Evolutionary conservation across 1,284 basidiomycete species (phyloP), one percentile per base, ranked within the genome.

Genomic region (Sanghuangporus sanghuang): DNA sequence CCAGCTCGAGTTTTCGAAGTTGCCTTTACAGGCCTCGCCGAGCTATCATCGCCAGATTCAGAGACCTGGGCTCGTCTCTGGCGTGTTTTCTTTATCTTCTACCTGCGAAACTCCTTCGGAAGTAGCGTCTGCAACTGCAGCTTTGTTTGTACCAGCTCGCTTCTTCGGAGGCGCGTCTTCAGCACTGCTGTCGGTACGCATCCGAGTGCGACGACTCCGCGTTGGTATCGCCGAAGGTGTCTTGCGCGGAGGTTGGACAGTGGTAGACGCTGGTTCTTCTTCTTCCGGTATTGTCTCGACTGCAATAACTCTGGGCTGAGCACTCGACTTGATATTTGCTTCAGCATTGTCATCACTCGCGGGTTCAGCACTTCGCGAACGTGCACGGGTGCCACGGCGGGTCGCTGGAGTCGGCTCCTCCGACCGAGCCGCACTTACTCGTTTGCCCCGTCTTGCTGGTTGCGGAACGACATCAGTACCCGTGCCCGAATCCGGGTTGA

Each of bases 81-180:
- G 77, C 5, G 77, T 77, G 68, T 79, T 79, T 70, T 79, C 78
- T 66, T 79, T 79, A 60, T 75, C 73, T 27, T 69, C 70, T 44
- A 61, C 62, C 18, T 65, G 59, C 18, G 66, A 62, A 0, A 64
- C 62, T 16, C 67, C 61, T 57, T 67, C 67, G 1, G 38, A 61
- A 7, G 32, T 60, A 9, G 46, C 35, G 21, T 39, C 48, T 11
- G 42, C 21, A 32, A 36, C 14, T 21, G 32, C 18, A 12, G 36
- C 32, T 32, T 54, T 35, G 23, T 18, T 62, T 44, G 3, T 23
- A 36, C 18, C 58, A 16, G 39, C 57, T n/a, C 57, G 49, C 39
- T 56, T 59, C 21, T 59, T 61, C 38, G 65, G 39, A 40, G 64
- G 58, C 38, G 40, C 59, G 23, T 53, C 60, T 8, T 59, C 62